Evolutionary conservation across 495 filamentous ascomycete species (phyloP).

Genomic region (Saxispiralis lemnorum): DNA sequence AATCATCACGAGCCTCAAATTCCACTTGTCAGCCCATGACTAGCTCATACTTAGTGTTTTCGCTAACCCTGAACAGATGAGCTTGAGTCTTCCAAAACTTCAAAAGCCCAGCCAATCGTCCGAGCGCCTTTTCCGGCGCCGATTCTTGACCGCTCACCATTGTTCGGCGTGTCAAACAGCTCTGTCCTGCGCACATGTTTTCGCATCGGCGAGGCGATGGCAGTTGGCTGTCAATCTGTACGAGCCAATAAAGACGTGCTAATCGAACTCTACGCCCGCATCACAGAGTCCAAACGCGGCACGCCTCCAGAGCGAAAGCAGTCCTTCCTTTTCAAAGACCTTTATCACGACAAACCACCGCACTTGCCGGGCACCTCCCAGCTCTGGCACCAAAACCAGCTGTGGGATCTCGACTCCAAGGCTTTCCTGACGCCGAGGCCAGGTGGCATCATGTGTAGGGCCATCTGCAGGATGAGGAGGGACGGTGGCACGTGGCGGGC

Average conservation of each 20-base stretch:
- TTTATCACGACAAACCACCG: constrained; percentile 39
- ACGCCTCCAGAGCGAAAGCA: constrained; percentile 26
- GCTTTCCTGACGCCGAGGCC: constrained; percentile 14
- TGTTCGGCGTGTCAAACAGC: constrained; percentile 33
- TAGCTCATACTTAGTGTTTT: too few relatives aligned
- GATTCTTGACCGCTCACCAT: constrained; percentile 32
- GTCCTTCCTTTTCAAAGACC: constrained; percentile 40
- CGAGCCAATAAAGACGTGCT: constrained; percentile 29
- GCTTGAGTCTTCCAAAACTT: not conserved
- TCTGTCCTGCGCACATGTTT: constrained; percentile 41
- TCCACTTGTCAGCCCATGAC: too few relatives aligned
- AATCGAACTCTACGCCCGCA: constrained; percentile 42
- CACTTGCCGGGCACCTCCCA: constrained; percentile 33
- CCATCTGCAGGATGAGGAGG: constrained; percentile 34
- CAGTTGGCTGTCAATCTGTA: constrained; percentile 25
- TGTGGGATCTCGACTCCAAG: constrained; percentile 32
- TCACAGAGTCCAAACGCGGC: constrained; percentile 35
- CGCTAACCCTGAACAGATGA: not conserved
- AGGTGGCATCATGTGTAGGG: constrained; percentile 30
- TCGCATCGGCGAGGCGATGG: constrained; percentile 38
- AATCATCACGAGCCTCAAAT: too few relatives aligned
- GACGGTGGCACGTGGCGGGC: constrained; percentile 29
- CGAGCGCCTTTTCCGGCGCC: constrained; percentile 32
- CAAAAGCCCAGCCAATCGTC: constrained; percentile 20
- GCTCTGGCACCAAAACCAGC: constrained; percentile 29